A percentile compares a stretch with the other conserved stretches of the same genome.
phyloP scores from a whole-genome alignment of 257 asterid genomes.

The Handroanthus guayacan region DNA sequence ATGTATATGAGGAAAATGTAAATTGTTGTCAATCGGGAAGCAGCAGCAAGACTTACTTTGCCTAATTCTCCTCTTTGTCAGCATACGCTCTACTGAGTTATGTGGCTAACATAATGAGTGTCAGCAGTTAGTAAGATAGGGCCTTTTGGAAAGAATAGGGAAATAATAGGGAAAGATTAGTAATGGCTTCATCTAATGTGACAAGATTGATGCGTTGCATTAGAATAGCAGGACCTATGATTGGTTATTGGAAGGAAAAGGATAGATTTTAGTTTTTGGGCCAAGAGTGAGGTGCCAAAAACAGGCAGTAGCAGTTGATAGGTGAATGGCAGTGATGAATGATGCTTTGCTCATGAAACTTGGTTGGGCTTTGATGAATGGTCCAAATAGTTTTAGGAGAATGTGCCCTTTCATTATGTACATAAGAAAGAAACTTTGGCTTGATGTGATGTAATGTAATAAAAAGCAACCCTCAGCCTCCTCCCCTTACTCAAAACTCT shows the following conservation, averaged over 20 bases:
- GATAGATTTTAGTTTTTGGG: background rate
- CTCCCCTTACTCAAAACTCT: no score
- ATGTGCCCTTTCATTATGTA: background rate
- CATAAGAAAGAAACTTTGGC: background rate
- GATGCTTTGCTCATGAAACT: background rate
- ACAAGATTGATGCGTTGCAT: constrained; percentile 1
- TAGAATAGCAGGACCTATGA: background rate
- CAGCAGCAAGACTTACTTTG: background rate
- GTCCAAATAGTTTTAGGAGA: background rate
- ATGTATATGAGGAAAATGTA: background rate
- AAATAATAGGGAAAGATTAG: background rate
- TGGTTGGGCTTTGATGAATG: constrained; percentile 1
- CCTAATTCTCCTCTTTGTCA: background rate
- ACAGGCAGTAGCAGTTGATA: background rate
- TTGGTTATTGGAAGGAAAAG: background rate
- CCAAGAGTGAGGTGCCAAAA: constrained; percentile 2
- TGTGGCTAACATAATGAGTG: background rate
- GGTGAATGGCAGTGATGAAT: constrained; percentile 5
- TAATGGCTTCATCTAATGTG: background rate
- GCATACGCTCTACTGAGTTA: background rate
- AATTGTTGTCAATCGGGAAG: background rate
- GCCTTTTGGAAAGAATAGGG: background rate
- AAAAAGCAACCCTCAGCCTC: no score
- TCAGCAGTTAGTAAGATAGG: background rate
- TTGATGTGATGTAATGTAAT: background rate